phyloP scores from a whole-genome alignment of 2,329 filamentous ascomycete genomes.

The Thermoascus crustaceus region DNA sequence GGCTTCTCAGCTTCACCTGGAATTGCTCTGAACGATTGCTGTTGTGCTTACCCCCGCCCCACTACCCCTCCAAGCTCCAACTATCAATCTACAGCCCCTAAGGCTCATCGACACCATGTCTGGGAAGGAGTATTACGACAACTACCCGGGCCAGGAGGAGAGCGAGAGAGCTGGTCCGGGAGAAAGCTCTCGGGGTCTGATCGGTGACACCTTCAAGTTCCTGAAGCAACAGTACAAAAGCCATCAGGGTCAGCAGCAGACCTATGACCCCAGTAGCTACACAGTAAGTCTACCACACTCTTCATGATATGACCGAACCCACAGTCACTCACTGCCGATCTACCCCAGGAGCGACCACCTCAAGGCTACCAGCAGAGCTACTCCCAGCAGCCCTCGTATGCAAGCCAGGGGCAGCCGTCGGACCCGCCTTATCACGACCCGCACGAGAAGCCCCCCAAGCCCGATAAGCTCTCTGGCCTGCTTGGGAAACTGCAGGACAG shows the following conservation, averaged over 20 bases:
- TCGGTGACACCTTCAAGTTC: constrained; percentile 46
- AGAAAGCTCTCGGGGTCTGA: constrained; percentile 42
- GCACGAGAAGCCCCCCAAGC: constrained; percentile 24
- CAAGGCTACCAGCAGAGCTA: constrained; percentile 5
- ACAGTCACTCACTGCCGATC: background rate
- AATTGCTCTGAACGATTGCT: no score
- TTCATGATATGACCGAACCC: background rate
- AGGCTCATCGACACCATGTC: constrained; percentile 25
- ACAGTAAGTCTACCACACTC: constrained; percentile 12
- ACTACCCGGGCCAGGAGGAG: constrained; percentile 35
- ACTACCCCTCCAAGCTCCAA: background rate
- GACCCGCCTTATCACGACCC: constrained; percentile 19
- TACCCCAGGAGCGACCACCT: constrained; percentile 3
- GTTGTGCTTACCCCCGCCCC: no score
- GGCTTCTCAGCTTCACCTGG: no score
- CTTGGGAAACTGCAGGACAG: constrained; percentile 49
- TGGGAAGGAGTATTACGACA: constrained; percentile 46
- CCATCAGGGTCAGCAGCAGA: constrained; percentile 9
- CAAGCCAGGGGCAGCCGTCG: constrained; percentile 17
- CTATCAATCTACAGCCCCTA: no score
- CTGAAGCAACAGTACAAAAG: constrained; percentile 33
- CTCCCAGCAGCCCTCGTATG: constrained; percentile 17
- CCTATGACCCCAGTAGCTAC: constrained; percentile 16
- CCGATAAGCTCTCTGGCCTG: constrained; percentile 37
- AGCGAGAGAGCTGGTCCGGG: constrained; percentile 23